Base-by-base conservation (phyloP, 345 rosid species). In the Gossypium turneri region DNA sequence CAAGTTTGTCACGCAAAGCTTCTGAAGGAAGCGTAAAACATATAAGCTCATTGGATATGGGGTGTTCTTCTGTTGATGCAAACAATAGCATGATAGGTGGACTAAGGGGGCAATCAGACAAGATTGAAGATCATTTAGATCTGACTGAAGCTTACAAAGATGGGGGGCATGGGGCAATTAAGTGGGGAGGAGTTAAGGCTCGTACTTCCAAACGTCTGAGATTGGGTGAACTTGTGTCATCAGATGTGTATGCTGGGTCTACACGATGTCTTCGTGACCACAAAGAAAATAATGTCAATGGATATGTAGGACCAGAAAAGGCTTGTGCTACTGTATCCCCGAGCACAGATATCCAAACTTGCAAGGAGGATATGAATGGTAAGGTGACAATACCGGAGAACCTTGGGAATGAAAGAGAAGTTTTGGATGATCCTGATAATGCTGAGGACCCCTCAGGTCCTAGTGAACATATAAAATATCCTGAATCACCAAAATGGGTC, bases 121-220 rank as follows among this genome's bases (percentile, higher is more conserved):
- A 72, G 75, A 22, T 51, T 79, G 89, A 81, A 79, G 76, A 61
- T 75, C 53, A 75, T 76, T 53, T 81, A 48, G 80, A 85, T 78
- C 80, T 84, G 72, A 77, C 77, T 15, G 79, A 81, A 68, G 87
- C 86, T 68, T 82, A 72, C 79, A 85, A 70, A 73, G 82, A 80
- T 81, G 89, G 34, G 7, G 64, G 64, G 17, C 64, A 59, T 25
- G n/a, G 86, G 70, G 82, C 87, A 73, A 83, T 93, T 73, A 90
- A 78, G 79, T 96, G 99, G 99, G 99, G 97, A 82, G 90, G 86
- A 58, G 92, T 80, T 73, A 96, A 78, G 87, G 89, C 89, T 55
- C 97, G 99, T 61, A 84, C 92, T 55, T 76, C 87, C 44, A 93
- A 92, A 83, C 92, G 91, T 67, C 85, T 72, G 71, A 90, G 86